phyloP scores from a whole-genome alignment of 352 stramenopile genomes.

The Phytophthora pinifolia region DNA sequence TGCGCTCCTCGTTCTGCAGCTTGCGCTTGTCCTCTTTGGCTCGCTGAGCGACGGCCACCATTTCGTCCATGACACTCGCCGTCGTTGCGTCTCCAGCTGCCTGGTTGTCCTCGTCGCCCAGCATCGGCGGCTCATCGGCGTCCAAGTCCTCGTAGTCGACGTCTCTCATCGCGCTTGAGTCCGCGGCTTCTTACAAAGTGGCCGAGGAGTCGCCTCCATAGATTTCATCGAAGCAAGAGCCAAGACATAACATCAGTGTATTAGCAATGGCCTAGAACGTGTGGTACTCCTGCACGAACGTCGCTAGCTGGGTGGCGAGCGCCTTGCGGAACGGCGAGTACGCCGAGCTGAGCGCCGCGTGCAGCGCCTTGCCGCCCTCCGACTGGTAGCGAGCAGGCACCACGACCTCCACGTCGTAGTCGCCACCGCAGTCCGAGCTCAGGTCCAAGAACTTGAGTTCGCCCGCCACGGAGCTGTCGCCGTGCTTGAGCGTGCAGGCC shows the following conservation, averaged over 20 bases:
- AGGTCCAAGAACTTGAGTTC: slow-evolving; percentile 82
- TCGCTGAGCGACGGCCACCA: slow-evolving; percentile 50
- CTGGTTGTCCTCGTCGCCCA: slow-evolving; percentile 44
- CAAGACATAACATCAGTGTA: no score
- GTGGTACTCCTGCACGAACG: slow-evolving; percentile 79
- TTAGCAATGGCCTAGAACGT: slow-evolving; percentile 67
- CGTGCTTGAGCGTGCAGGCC: slow-evolving; percentile 38
- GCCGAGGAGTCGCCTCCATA: slow-evolving; percentile 11
- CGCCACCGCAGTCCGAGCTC: slow-evolving; percentile 71
- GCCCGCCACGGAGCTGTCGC: slow-evolving; percentile 30
- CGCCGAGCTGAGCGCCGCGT: slow-evolving; percentile 52
- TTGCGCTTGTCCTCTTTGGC: slow-evolving; percentile 55
- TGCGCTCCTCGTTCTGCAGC: slow-evolving; percentile 46
- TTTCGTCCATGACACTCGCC: slow-evolving; percentile 76
- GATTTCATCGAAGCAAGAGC: slow-evolving; percentile 12
- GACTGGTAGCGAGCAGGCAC: slow-evolving; percentile 76
- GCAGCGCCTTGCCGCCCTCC: slow-evolving; percentile 63
- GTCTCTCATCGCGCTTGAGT: slow-evolving; percentile 15
- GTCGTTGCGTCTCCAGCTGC: not conserved
- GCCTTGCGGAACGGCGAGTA: slow-evolving; percentile 62
- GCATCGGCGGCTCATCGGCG: slow-evolving; percentile 52
- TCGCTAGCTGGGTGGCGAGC: slow-evolving; percentile 46
- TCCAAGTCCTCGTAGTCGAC: slow-evolving; percentile 20
- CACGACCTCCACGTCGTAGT: slow-evolving; percentile 72
- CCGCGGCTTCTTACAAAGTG: slow-evolving; percentile 10